phyloP scores from a whole-genome alignment of 768 basidiomycete species.

The Leccinum obscurum region DNA sequence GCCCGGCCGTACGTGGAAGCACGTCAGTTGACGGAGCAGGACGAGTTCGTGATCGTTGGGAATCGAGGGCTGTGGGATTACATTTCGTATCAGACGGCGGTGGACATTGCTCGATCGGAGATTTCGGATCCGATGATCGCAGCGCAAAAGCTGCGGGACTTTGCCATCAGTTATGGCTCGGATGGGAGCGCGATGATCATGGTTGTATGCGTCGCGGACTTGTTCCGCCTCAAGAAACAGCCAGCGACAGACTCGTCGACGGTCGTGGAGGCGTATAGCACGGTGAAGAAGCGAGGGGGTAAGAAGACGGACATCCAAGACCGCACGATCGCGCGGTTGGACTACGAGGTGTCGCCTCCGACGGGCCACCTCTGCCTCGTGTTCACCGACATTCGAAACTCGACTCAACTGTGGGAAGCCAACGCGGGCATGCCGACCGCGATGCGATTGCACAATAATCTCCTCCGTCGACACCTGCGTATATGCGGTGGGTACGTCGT shows the following conservation, averaged over 20 bases:
- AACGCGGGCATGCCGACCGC: slow-evolving; percentile 95
- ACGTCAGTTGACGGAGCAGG: slow-evolving; percentile 72
- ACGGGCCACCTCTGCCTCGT: slow-evolving; percentile 87
- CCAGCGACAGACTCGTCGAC: slow-evolving; percentile 31
- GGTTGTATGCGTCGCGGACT: slow-evolving; percentile 83
- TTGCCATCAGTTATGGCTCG: slow-evolving; percentile 95
- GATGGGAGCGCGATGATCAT: slow-evolving; percentile 96
- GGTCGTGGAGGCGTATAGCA: slow-evolving; percentile 38
- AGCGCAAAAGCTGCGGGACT: slow-evolving; percentile 94
- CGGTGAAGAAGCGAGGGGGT: slow-evolving; percentile 31
- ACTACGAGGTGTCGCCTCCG: slow-evolving; percentile 81
- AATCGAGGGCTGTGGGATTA: slow-evolving; percentile 94
- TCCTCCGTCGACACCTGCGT: slow-evolving; percentile 83
- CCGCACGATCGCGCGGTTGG: slow-evolving; percentile 60
- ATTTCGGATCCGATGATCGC: slow-evolving; percentile 78
- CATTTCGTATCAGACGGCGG: slow-evolving; percentile 92
- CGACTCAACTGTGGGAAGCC: slow-evolving; percentile 94
- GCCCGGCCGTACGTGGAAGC: slow-evolving; percentile 77
- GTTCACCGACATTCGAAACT: slow-evolving; percentile 98
- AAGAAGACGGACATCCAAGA: slow-evolving; percentile 56
- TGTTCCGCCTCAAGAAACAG: slow-evolving; percentile 62
- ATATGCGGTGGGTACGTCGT: slow-evolving; percentile 97
- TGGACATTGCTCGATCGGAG: slow-evolving; percentile 88
- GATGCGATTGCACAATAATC: slow-evolving; percentile 84
- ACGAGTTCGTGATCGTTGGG: slow-evolving; percentile 96